A percentile compares a stretch with the other conserved stretches of the same genome.
Conservation (phyloP, 2,329 filamentous ascomycete species). For the Diaporthe destruens region DNA sequence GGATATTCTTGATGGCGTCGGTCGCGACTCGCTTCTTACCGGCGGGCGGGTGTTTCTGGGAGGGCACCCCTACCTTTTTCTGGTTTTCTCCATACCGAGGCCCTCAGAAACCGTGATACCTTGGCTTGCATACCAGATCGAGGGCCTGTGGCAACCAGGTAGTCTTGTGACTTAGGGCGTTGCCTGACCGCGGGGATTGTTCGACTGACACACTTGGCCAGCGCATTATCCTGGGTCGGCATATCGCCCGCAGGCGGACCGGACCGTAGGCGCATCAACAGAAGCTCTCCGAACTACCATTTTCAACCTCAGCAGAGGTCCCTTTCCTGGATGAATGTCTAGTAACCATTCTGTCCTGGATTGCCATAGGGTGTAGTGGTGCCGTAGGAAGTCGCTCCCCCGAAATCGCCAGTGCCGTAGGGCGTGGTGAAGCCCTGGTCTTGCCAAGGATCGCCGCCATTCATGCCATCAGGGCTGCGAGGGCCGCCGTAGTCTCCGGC, state of each 20-base stretch:
- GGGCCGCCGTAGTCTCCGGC: slow-evolving; percentile 71
- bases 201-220: not conserved
- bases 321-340: not conserved
- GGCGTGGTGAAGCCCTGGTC: slow-evolving; percentile 78
- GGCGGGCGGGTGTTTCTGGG: not conserved
- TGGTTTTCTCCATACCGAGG: not conserved
- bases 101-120: not conserved
- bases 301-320: not conserved
- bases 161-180: not conserved
- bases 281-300: not conserved
- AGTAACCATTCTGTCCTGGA: slow-evolving; percentile 61
- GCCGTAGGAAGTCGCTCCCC: slow-evolving; percentile 60
- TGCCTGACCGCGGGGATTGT: not conserved
- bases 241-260: not conserved
- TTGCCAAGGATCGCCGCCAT: slow-evolving; percentile 68
- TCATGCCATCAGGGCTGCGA: slow-evolving; percentile 75
- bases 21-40: not conserved
- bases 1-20: not conserved
- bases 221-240: not conserved
- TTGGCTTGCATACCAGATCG: not conserved
- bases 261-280: not conserved
- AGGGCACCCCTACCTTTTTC: not conserved
- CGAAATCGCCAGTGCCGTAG: slow-evolving; percentile 67
- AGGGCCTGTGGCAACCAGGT: not conserved
- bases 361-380: slow-evolving; percentile 61